A percentile compares a stretch with the other conserved stretches of the same genome.
Evolutionary conservation across 108 stramenopile genomes (phyloP).

Genomic region (Nitzschia inconspicua): DNA sequence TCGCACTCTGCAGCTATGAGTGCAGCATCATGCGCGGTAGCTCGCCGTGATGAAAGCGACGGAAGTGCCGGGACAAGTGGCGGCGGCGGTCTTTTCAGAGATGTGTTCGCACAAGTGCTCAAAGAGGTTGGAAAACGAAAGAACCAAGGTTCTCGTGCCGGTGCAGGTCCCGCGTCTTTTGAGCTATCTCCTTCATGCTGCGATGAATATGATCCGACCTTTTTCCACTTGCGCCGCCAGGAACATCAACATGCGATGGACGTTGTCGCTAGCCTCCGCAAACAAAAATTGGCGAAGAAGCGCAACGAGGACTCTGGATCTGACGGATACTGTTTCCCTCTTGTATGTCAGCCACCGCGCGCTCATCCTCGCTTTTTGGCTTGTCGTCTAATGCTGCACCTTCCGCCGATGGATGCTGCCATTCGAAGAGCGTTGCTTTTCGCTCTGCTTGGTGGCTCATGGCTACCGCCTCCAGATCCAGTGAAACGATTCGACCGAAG

Average conservation of each 20-base stretch:
- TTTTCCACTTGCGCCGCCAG: slow-evolving; percentile 77
- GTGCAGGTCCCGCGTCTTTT: slow-evolving; percentile 70
- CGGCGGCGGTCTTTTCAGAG: slow-evolving; percentile 61
- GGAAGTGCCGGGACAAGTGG: slow-evolving; percentile 56
- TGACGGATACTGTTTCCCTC: slow-evolving; percentile 56
- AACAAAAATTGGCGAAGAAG: slow-evolving; percentile 52
- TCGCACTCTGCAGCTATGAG: slow-evolving; percentile 86
- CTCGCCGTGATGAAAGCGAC: slow-evolving; percentile 72
- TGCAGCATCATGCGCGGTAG: slow-evolving; percentile 70
- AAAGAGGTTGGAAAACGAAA: slow-evolving; percentile 67
- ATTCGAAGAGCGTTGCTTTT: slow-evolving; percentile 85
- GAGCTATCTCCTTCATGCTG: slow-evolving; percentile 75
- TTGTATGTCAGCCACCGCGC: slow-evolving; percentile 75
- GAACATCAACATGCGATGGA: slow-evolving; percentile 97
- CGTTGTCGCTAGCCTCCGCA: slow-evolving; percentile 72
- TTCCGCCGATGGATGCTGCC: slow-evolving; percentile 78
- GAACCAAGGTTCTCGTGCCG: slow-evolving; percentile 57
- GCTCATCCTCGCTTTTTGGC: slow-evolving; percentile 85
- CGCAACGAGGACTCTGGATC: slow-evolving; percentile 6
- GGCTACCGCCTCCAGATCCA: slow-evolving; percentile 84
- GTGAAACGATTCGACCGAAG: slow-evolving; percentile 16
- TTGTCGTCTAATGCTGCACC: slow-evolving; percentile 72
- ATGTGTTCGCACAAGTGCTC: slow-evolving; percentile 69
- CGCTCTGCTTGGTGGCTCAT: slow-evolving; percentile 72
- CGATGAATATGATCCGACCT: slow-evolving; percentile 90